Evolutionary conservation across 257 asterid genomes (phyloP).

Genomic region (Ilex asprella): DNA sequence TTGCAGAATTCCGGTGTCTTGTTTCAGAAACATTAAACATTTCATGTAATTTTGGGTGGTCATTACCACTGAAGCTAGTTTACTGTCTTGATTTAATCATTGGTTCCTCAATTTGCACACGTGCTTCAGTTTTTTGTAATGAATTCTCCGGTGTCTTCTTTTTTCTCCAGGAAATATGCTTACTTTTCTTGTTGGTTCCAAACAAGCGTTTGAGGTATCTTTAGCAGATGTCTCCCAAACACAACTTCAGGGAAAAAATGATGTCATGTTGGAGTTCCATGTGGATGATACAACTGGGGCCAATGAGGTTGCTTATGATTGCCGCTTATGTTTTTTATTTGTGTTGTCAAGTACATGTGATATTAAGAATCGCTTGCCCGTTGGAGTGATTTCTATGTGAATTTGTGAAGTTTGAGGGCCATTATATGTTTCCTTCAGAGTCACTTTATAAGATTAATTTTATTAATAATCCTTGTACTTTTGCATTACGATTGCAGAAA

Average conservation of each 20-base stretch:
- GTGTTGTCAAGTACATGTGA: neutral
- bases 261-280: slow-evolving; percentile 89
- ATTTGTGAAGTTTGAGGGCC: too few relatives aligned
- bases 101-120: neutral
- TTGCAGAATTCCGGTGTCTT: too few relatives aligned
- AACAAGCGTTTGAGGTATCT: slow-evolving; percentile 93
- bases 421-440: neutral
- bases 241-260: slow-evolving; percentile 96
- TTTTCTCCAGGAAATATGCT: slow-evolving; percentile 63
- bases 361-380: too few relatives aligned
- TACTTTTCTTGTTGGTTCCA: slow-evolving; percentile 70
- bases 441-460: neutral
- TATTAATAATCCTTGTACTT: neutral
- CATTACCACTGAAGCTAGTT: neutral
- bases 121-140: too few relatives aligned
- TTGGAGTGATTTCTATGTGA: too few relatives aligned
- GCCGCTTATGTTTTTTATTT: neutral
- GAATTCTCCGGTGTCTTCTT: neutral
- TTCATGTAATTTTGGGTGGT: too few relatives aligned
- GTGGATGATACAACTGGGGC: slow-evolving; percentile 97
- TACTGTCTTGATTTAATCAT: neutral
- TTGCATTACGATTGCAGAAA: slow-evolving; percentile 47
- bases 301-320: slow-evolving; percentile 56
- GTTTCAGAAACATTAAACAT: neutral
- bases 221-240: slow-evolving; percentile 96